Evolutionary conservation across 306 rosid species (phyloP).

Genomic region (Styphnolobium japonicum): DNA sequence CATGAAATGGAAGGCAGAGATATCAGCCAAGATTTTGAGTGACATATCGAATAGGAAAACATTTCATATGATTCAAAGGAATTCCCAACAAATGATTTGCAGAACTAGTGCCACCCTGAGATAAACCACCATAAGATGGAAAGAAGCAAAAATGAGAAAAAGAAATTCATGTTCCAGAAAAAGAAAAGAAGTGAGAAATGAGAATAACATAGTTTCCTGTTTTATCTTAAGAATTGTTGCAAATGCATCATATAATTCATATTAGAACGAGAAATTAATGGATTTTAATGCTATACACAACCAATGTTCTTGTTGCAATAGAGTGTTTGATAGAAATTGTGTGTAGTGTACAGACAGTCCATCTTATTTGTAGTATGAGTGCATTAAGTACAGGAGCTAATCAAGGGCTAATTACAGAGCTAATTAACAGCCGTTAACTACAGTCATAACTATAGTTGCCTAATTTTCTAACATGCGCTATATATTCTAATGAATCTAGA

Average conservation of each 20-base stretch:
- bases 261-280: neutral
- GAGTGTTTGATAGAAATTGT: neutral
- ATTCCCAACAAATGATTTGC: conserved; percentile 1
- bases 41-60: conserved; percentile 3
- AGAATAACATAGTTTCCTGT: neutral
- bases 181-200: neutral
- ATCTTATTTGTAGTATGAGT: neutral
- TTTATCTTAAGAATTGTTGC: neutral
- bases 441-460: neutral
- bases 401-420: neutral
- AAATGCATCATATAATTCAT: neutral
- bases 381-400: neutral
- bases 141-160: neutral
- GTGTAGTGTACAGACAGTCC: neutral
- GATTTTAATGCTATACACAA: neutral
- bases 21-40: conserved; percentile 5
- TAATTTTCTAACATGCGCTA: neutral
- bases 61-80: neutral
- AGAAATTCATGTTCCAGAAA: neutral
- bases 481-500: neutral
- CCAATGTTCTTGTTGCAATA: neutral
- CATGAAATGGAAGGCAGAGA: conserved; percentile 21
- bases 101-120: neutral
- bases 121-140: neutral
- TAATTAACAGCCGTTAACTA: neutral